These are phyloP conservation scores for Didymellaceae sp. DNA, from an alignment of 2,329 filamentous ascomycete genomes.

Conservation along the genomic window DNA sequence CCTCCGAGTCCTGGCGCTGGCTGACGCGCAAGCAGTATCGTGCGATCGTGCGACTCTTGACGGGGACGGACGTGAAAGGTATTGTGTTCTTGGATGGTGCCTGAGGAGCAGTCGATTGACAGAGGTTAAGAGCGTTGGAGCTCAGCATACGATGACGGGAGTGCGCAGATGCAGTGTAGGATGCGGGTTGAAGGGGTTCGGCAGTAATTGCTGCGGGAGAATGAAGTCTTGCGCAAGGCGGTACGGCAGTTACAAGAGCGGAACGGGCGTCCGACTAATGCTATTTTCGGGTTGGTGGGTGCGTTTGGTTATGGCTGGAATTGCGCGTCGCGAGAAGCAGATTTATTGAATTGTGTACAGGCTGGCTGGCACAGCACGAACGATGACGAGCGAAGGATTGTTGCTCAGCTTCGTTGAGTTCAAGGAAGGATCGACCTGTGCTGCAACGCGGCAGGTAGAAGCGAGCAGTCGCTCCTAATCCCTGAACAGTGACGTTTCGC, in stretches of 20 bases:
- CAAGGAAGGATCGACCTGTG: slow-evolving; percentile 17
- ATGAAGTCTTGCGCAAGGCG: slow-evolving; percentile 12
- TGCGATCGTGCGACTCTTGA: not conserved
- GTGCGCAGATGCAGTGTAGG: slow-evolving; percentile 4
- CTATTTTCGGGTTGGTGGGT: slow-evolving; percentile 5
- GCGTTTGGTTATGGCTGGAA: not conserved
- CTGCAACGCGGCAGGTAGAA: slow-evolving; percentile 14
- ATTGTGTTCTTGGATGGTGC: not conserved
- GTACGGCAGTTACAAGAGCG: slow-evolving; percentile 13
- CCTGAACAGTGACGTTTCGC: slow-evolving; percentile 16
- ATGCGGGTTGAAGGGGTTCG: slow-evolving; percentile 10
- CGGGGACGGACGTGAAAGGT: not conserved
- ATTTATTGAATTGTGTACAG: slow-evolving; percentile 11
- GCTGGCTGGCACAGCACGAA: slow-evolving; percentile 11
- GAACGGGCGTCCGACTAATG: slow-evolving; percentile 6
- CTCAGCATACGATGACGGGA: not conserved
- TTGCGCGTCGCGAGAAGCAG: slow-evolving; percentile 3
- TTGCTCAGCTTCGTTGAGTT: slow-evolving; percentile 19
- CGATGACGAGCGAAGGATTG: slow-evolving; percentile 19
- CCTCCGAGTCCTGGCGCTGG: not conserved
- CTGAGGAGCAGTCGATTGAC: not conserved
- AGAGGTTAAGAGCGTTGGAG: slow-evolving; percentile 1
- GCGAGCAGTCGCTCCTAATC: slow-evolving; percentile 10
- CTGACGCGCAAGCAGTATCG: slow-evolving; percentile 4
- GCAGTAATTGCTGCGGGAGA: slow-evolving; percentile 15